Evolutionary conservation across 805 yeast species (phyloP).

Genomic region (Candida berthetii): DNA sequence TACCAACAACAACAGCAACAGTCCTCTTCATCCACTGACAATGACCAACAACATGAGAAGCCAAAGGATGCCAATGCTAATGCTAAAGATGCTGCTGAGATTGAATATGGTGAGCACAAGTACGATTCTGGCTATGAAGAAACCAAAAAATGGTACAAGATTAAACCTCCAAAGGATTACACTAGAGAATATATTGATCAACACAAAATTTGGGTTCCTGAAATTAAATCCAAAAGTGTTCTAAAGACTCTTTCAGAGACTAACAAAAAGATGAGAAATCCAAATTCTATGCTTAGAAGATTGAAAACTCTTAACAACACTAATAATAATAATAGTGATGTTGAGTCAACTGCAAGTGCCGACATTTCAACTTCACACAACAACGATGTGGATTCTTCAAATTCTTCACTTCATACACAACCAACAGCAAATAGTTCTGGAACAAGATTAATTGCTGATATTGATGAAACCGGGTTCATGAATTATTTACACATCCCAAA

Average conservation of each 20-base stretch:
- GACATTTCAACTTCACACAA: too few species aligned
- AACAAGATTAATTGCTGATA: not conserved
- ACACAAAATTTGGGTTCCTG: slow-evolving; percentile 9
- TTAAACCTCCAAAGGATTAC: slow-evolving; percentile 1
- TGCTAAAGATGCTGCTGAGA: too few species aligned
- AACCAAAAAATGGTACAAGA: not conserved
- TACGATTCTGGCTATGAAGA: not conserved
- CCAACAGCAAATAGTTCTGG: too few species aligned
- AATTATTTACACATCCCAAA: slow-evolving; percentile 22
- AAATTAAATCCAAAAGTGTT: not conserved
- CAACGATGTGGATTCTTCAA: too few species aligned
- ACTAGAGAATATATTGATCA: not conserved
- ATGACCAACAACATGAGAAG: too few species aligned
- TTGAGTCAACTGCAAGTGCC: too few species aligned
- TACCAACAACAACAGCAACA: not conserved
- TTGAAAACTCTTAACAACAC: too few species aligned
- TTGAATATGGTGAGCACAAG: not conserved
- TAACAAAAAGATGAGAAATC: not conserved
- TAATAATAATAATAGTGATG: too few species aligned
- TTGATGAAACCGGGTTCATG: slow-evolving; percentile 9
- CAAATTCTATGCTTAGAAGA: not conserved
- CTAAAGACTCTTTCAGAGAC: not conserved
- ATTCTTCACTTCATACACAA: not conserved
- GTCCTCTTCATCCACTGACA: too few species aligned
- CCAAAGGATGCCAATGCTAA: too few species aligned